Evolutionary conservation across 257 asterid genomes (phyloP), one percentile per base, ranked within the genome.

Genomic region (Nicotiana knightiana): DNA sequence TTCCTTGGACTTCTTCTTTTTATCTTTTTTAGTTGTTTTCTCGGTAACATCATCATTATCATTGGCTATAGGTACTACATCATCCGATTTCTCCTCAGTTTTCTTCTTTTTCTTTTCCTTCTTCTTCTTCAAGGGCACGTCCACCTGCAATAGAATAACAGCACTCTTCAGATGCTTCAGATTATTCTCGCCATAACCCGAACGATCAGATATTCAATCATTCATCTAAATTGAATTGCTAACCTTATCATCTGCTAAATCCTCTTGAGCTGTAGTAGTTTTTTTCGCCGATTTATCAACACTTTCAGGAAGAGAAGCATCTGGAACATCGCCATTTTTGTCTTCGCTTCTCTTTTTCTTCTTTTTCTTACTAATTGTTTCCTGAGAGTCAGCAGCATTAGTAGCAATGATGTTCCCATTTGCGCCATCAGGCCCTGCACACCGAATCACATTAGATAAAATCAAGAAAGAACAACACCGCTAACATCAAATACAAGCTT

Each of bases 101-200:
- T 87, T 88, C 81, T 90, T 88, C 83, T 86, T 86, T 85, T 92
- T 82, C 83, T 82, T 89, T 65, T 84, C 91, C 81, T 86, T 87
- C 61, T 80, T 79, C 76, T 87, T 84, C 87, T 78, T 87, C 67
- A 53, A 76, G 7, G 88, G 82, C 62, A 84, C 81, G 46, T 85
- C 87, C 39, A n/a, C 85, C 67, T 80, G 81, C 9, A 82, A 11
- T 62, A 86, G 89, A 67, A 51, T 35, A 83, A 82, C 83, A 58
- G 79, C 89, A 70, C 66, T 87, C 86, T 76, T 83, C 81, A 26
- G 84, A 54, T 77, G 62, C 83, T 67, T 76, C 77, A 48, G 82
- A 46, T 55, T 85, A 58, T 67, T 58, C 63, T 63, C 84, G 39
- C 73, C 43, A 11, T 55, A 77, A 54, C 77, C 55, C 26, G 55